These are phyloP conservation scores for Arabidopsis hybrid DNA, from an alignment of 441 rosid species.

Conservation along the genomic window DNA sequence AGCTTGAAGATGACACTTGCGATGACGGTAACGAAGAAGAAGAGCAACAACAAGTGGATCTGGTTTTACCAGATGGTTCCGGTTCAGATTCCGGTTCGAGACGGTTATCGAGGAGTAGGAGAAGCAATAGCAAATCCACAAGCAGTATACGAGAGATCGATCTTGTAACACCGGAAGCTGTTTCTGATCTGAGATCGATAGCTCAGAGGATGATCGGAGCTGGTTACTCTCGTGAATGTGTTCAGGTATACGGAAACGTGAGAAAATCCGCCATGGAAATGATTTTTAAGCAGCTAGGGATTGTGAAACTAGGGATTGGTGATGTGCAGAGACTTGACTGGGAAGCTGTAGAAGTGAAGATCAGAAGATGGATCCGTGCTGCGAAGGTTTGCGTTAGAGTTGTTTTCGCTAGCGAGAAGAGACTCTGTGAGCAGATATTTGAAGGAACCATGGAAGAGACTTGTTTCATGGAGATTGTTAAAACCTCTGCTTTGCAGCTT, in stretches of 20 bases:
- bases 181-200: constrained; percentile 56
- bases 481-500: constrained; percentile 60
- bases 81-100: constrained; percentile 42
- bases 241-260: constrained; percentile 69
- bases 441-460: constrained; percentile 58
- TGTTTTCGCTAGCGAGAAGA: constrained; percentile 69
- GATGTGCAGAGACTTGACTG: constrained; percentile 68
- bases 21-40: constrained; percentile 15
- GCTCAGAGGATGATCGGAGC: constrained; percentile 61
- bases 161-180: constrained; percentile 61
- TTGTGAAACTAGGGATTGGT: constrained; percentile 66
- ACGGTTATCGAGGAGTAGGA: constrained; percentile 45
- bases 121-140: constrained; percentile 63
- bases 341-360: constrained; percentile 65
- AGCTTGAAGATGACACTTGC: constrained; percentile 41
- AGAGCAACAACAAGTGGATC: constrained; percentile 47
- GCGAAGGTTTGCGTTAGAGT: constrained; percentile 62
- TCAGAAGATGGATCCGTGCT: constrained; percentile 70
- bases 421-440: constrained; percentile 62
- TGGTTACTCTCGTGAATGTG: constrained; percentile 59
- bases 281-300: constrained; percentile 55
- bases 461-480: constrained; percentile 70
- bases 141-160: constrained; percentile 80
- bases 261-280: constrained; percentile 62
- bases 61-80: constrained; percentile 35